These are phyloP conservation scores for Acidomyces sp. DNA, from an alignment of 495 filamentous ascomycete species.

Conservation along the genomic window DNA sequence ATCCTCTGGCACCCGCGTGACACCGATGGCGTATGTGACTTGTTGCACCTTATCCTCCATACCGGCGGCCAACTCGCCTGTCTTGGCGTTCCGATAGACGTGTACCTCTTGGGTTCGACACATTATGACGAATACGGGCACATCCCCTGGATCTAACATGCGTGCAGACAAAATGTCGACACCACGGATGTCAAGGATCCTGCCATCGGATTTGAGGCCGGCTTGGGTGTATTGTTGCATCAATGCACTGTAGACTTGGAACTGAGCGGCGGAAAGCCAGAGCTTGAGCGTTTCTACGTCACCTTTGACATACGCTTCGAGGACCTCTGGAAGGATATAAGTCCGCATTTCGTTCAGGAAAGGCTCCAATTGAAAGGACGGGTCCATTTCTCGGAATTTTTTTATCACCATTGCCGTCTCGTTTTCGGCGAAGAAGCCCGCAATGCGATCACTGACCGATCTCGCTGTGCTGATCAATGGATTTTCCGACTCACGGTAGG, in stretches of 20 bases:
- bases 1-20: slow-evolving; percentile 84
- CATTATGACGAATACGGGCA: slow-evolving; percentile 93
- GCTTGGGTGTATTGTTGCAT: slow-evolving; percentile 88
- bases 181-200: slow-evolving; percentile 84
- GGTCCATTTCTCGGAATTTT: slow-evolving; percentile 94
- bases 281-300: slow-evolving; percentile 80
- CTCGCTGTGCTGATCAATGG: slow-evolving; percentile 85
- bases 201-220: slow-evolving; percentile 84
- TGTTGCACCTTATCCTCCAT: slow-evolving; percentile 98
- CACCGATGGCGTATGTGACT: slow-evolving; percentile 93
- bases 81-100: slow-evolving; percentile 85
- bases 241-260: slow-evolving; percentile 82
- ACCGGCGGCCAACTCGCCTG: slow-evolving; percentile 77
- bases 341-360: slow-evolving; percentile 91
- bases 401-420: slow-evolving; percentile 95
- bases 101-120: slow-evolving; percentile 97
- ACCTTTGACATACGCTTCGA: slow-evolving; percentile 95
- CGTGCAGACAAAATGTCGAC: slow-evolving; percentile 83
- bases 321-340: slow-evolving; percentile 93
- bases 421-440: slow-evolving; percentile 95
- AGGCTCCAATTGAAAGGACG: slow-evolving; percentile 82
- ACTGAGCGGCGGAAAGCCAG: slow-evolving; percentile 93
- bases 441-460: slow-evolving; percentile 81
- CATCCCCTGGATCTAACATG: slow-evolving; percentile 90
- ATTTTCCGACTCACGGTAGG: slow-evolving; percentile 93